phyloP scores from a whole-genome alignment of 2,329 filamentous ascomycete species.

The Myriosclerotinia duriaeana region DNA sequence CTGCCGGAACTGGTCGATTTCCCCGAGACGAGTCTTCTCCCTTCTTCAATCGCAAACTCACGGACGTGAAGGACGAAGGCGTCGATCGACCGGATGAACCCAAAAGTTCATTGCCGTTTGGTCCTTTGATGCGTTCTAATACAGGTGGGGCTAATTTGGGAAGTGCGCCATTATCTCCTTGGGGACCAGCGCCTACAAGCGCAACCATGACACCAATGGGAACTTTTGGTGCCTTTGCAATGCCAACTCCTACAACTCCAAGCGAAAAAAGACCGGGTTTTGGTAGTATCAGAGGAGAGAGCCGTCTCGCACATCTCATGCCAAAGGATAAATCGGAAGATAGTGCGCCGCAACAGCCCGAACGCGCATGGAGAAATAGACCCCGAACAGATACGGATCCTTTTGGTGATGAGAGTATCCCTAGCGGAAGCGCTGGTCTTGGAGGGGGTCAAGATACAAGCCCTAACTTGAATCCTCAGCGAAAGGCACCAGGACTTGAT shows the following conservation, averaged over 20 bases:
- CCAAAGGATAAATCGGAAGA: constrained; percentile 74
- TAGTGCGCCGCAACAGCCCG: constrained; percentile 51
- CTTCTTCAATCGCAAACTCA: constrained; percentile 56
- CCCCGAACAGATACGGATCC: constrained; percentile 73
- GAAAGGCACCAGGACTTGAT: constrained; percentile 46
- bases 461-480: constrained; percentile 47
- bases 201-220: constrained; percentile 72
- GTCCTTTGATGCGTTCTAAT: constrained; percentile 54
- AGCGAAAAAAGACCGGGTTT: constrained; percentile 71
- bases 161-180: constrained; percentile 49
- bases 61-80: constrained; percentile 53
- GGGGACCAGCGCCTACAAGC: constrained; percentile 50
- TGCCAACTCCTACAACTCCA: constrained; percentile 56
- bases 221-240: constrained; percentile 86
- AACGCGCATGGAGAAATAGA: constrained; percentile 60
- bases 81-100: constrained; percentile 54
- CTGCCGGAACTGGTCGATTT: constrained; percentile 58
- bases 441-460: constrained; percentile 73
- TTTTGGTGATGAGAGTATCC: constrained; percentile 62
- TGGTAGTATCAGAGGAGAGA: constrained; percentile 69
- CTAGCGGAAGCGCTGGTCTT: constrained; percentile 69
- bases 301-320: constrained; percentile 81
- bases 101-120: constrained; percentile 44
- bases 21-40: constrained; percentile 61
- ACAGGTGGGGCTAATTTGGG: constrained; percentile 49